Percentiles rank a stretch among this genome's conserved stretches.
These are phyloP conservation scores for Vaccinium vitisidaea DNA, from an alignment of 148 eudicot species.

Conservation along the genomic window DNA sequence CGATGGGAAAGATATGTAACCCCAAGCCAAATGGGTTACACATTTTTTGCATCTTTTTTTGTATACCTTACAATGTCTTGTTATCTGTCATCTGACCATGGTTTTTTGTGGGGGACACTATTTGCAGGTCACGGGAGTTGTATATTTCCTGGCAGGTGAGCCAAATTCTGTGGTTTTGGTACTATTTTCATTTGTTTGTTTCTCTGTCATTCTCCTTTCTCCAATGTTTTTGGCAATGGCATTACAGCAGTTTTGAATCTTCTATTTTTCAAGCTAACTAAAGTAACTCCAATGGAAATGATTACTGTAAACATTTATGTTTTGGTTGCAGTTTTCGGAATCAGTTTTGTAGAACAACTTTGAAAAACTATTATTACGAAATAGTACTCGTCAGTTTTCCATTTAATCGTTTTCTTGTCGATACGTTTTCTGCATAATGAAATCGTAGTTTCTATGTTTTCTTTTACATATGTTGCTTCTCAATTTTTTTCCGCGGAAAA, in stretches of 20 bases:
- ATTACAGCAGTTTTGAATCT: background rate
- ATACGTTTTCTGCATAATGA: background rate
- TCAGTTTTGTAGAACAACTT: background rate
- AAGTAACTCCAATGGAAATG: background rate
- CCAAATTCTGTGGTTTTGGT: slow-evolving; percentile 6
- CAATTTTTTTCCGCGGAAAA: no score
- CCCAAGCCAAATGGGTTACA: background rate
- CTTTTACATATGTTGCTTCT: no score
- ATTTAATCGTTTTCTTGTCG: background rate
- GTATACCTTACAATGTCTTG: background rate
- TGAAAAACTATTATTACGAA: background rate
- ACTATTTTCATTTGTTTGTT: slow-evolving; percentile 11
- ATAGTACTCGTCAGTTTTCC: background rate
- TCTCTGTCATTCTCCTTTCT: slow-evolving; percentile 12
- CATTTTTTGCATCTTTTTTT: background rate
- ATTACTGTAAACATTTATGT: background rate
- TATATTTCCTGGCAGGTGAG: slow-evolving; percentile 94
- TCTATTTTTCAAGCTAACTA: background rate
- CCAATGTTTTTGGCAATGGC: background rate
- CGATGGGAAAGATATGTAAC: background rate
- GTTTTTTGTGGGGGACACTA: slow-evolving; percentile 30
- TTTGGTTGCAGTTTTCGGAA: background rate
- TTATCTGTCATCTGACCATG: slow-evolving; percentile 43
- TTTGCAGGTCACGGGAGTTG: slow-evolving; percentile 89
- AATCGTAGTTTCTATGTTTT: background rate